phyloP scores from a whole-genome alignment of 2,329 filamentous ascomycete genomes.

The Eurotiales sp. region DNA sequence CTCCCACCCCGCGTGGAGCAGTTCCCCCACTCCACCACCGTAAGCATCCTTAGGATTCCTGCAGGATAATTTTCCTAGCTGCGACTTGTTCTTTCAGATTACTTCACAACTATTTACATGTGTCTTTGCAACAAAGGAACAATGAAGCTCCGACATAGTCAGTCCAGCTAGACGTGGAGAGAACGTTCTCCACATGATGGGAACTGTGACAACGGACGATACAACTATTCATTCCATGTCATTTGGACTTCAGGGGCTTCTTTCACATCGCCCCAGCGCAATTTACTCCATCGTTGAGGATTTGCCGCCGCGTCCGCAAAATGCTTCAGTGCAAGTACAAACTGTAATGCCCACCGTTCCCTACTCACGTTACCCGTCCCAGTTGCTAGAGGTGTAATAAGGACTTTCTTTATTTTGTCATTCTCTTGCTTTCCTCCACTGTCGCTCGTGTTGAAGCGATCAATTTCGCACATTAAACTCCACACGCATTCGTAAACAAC shows the following conservation, averaged over 20 bases:
- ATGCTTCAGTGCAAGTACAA: slow-evolving; percentile 51
- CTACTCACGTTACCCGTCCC: slow-evolving; percentile 46
- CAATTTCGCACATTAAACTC: slow-evolving; percentile 49
- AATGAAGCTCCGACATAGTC: too few relatives aligned
- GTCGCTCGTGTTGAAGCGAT: slow-evolving; percentile 43
- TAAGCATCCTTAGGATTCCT: too few relatives aligned
- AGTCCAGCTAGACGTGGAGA: too few relatives aligned
- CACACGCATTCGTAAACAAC: slow-evolving; percentile 54
- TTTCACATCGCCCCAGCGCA: slow-evolving; percentile 36
- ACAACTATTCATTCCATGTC: slow-evolving; percentile 22
- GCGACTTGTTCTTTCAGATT: too few relatives aligned
- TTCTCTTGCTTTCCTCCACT: slow-evolving; percentile 8
- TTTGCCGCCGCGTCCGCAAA: slow-evolving; percentile 47
- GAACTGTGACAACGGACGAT: too few relatives aligned
- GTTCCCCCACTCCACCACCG: too few relatives aligned
- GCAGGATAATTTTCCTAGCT: too few relatives aligned
- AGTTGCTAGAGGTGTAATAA: slow-evolving; percentile 53
- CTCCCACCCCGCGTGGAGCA: too few relatives aligned
- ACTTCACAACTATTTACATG: too few relatives aligned
- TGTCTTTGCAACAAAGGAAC: too few relatives aligned
- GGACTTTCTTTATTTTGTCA: slow-evolving; percentile 37
- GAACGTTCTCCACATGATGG: too few relatives aligned
- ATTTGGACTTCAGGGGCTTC: slow-evolving; percentile 25
- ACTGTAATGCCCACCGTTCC: slow-evolving; percentile 50
- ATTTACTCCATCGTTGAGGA: slow-evolving; percentile 40